These are phyloP conservation scores for Kappamyces sp. DNA, from an alignment of 192 early-diverging fungal species.

Conservation along the genomic window DNA sequence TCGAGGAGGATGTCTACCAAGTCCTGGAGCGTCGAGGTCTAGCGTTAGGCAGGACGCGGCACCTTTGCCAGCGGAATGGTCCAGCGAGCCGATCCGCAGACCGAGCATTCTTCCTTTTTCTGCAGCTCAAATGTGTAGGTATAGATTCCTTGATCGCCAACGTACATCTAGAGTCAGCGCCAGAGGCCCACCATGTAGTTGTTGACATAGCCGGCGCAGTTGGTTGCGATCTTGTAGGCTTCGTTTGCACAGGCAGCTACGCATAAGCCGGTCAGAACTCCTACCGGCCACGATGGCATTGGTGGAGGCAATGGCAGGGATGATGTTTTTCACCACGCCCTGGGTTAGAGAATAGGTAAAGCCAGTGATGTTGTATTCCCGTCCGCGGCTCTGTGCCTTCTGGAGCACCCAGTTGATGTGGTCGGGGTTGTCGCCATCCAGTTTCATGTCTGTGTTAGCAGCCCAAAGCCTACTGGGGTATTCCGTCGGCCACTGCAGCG, in stretches of 20 bases:
- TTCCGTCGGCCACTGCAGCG: constrained; percentile 84
- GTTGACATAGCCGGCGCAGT: constrained; percentile 67
- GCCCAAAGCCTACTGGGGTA: constrained; percentile 63
- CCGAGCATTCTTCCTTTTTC: constrained; percentile 80
- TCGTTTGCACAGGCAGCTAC: constrained; percentile 88
- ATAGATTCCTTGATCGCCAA: constrained; percentile 84
- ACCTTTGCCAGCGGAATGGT: background rate
- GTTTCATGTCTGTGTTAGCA: constrained; percentile 67
- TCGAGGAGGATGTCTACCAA: constrained; percentile 78
- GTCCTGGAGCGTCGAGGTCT: constrained; percentile 65
- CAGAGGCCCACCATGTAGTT: no score
- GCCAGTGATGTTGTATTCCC: constrained; percentile 77
- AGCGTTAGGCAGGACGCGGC: constrained; percentile 36
- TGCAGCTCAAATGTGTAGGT: constrained; percentile 82
- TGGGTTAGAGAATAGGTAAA: constrained; percentile 87
- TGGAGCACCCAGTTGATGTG: constrained; percentile 49
- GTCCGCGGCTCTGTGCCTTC: constrained; percentile 81
- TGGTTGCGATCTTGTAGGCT: constrained; percentile 86
- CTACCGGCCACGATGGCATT: constrained; percentile 92
- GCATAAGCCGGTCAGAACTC: constrained; percentile 62
- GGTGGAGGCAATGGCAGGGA: constrained; percentile 96
- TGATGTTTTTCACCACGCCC: constrained; percentile 98
- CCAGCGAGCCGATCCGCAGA: constrained; percentile 67
- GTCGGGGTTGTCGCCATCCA: constrained; percentile 70
- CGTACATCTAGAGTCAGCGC: no score